Evolutionary conservation across 768 basidiomycete genomes (phyloP), one percentile per base, ranked within the genome.

Genomic region (Trametes elegans): DNA sequence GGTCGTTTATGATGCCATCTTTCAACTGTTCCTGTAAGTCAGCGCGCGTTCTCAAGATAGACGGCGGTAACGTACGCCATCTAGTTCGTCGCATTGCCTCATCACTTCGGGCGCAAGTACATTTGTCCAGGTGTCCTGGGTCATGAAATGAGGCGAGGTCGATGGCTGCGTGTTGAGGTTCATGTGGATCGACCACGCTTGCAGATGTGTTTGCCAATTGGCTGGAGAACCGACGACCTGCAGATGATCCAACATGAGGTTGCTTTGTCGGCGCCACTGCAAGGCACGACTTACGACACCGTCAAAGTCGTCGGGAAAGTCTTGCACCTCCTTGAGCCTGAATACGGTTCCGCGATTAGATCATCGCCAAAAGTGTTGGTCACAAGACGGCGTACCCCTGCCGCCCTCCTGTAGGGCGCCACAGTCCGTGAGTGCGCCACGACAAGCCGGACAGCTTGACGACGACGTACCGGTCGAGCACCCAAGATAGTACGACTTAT

Each of bases 281-380:
- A n/a, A 29, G 21, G 48, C 40, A n/a, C 26, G 14, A 55, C 62
- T 32, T 31, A 70, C 68, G 28, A 68, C 58, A 26, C 68, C 70
- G 44, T 70, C 68, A 49, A 71, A 71, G 43, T 71, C 70, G 2
- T 68, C 68, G 0, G 70, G 70, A 35, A 66, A 71, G n/a, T 48
- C 43, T 39, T 66, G 65, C 16, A 64, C 58, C 27, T 62, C 62
- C 38, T 64, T 64, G 24, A 66, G 35, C 16, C 65, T 66, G 53
- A 2, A 29, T 3, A n/a, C 35, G 24, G 19, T 24, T 19, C 18
- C 13, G 23, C n/a, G 24, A n/a, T 36, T 10, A 46, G 34, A 23
- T n/a, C 28, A 38, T 19, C 38, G 18, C 31, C 45, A n/a, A 21
- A 5, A 38, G 26, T 27, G 13, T 16, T 14, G 6, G 24, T 29